Evolutionary conservation across 495 filamentous ascomycete species (phyloP).

Genomic region (Staphylotrichum longicolle): DNA sequence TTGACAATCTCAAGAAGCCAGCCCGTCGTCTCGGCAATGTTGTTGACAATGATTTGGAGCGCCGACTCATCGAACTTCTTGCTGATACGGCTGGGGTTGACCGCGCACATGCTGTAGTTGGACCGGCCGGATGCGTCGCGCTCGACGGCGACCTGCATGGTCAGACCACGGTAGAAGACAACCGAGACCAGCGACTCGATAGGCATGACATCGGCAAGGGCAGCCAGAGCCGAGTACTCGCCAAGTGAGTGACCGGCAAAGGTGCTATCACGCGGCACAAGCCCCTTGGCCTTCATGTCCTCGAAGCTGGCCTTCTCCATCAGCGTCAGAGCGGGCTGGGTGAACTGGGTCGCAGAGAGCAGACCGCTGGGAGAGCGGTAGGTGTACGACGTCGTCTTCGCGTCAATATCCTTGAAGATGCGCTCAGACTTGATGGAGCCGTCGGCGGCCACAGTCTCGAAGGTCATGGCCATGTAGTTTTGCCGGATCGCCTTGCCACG

Average conservation of each 20-base stretch:
- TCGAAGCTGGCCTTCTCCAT: slow-evolving; percentile 99
- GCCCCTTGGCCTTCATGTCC: slow-evolving; percentile 95
- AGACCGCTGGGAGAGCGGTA: slow-evolving; percentile 95
- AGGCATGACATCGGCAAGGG: slow-evolving; percentile 96
- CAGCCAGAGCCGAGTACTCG: slow-evolving; percentile 96
- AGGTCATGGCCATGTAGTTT: slow-evolving; percentile 99
- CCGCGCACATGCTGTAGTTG: slow-evolving; percentile 98
- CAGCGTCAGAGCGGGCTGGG: slow-evolving; percentile 91
- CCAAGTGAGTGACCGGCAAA: slow-evolving; percentile 98
- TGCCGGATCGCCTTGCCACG: slow-evolving; percentile 94
- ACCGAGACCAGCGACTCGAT: slow-evolving; percentile 98
- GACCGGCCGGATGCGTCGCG: slow-evolving; percentile 88
- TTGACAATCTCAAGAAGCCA: slow-evolving; percentile 99
- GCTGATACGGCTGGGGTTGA: slow-evolving; percentile 95
- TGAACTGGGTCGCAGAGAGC: slow-evolving; percentile 97
- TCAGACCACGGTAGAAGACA: slow-evolving; percentile 97
- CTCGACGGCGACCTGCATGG: slow-evolving; percentile 99
- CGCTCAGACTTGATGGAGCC: slow-evolving; percentile 94
- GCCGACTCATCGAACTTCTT: slow-evolving; percentile 98
- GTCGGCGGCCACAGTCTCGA: slow-evolving; percentile 89
- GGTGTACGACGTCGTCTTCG: slow-evolving; percentile 89
- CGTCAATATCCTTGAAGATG: slow-evolving; percentile 96
- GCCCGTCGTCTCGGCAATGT: slow-evolving; percentile 83
- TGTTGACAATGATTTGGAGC: slow-evolving; percentile 90
- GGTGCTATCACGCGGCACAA: slow-evolving; percentile 92